Percentiles rank a stretch among this genome's conserved stretches.
Evolutionary conservation across 2,329 filamentous ascomycete genomes (phyloP).

Genomic region (Hyphodiscus sp.): DNA sequence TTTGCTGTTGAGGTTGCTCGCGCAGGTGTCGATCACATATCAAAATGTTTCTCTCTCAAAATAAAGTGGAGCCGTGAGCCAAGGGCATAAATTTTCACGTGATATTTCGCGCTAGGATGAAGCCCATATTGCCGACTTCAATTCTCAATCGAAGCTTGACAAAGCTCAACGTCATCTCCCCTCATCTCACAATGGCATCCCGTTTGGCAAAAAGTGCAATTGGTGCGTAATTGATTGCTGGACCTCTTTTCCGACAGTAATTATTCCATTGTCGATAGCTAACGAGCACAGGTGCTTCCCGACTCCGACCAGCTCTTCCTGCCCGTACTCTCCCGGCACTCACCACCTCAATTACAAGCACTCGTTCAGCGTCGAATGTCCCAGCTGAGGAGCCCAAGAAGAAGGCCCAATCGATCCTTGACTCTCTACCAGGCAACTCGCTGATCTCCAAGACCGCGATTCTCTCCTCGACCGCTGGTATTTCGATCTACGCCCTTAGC

Average conservation of each 20-base stretch:
- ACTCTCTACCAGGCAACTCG: constrained; percentile 86
- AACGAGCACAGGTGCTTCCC: constrained; percentile 63
- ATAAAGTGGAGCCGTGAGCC: neutral
- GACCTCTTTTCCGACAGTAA: constrained; percentile 7
- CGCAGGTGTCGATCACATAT: neutral
- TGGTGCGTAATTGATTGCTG: constrained; percentile 56
- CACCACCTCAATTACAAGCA: constrained; percentile 57
- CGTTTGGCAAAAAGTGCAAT: constrained; percentile 92
- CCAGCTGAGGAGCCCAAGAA: constrained; percentile 87
- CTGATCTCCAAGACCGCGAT: constrained; percentile 95
- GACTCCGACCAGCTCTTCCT: constrained; percentile 77
- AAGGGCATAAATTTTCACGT: neutral
- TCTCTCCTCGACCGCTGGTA: constrained; percentile 83
- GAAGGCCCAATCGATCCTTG: constrained; percentile 93
- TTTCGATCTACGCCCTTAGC: constrained; percentile 92
- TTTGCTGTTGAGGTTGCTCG: constrained; percentile 7
- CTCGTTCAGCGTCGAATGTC: constrained; percentile 68
- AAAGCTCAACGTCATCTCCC: constrained; percentile 43
- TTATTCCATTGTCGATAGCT: constrained; percentile 22
- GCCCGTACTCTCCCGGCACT: constrained; percentile 70
- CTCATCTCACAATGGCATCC: constrained; percentile 84
- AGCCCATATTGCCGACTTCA: constrained; percentile 11
- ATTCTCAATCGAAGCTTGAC: constrained; percentile 21
- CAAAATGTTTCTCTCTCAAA: neutral
- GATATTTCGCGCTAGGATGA: constrained; percentile 1